phyloP scores from a whole-genome alignment of 2,329 filamentous ascomycete species.

The Amylocarpus encephaloides region DNA sequence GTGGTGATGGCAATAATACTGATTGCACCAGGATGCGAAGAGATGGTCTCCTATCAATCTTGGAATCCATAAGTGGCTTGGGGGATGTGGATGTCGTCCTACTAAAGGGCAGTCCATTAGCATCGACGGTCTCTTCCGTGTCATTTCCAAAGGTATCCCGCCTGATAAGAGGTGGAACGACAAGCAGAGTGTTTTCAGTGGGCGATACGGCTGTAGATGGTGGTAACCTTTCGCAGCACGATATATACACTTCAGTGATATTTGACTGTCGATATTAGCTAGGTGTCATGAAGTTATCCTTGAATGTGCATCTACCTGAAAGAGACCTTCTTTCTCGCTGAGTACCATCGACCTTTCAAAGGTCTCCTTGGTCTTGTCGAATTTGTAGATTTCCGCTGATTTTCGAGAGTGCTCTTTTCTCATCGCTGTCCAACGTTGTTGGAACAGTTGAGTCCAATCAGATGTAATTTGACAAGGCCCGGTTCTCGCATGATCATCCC shows the following conservation, averaged over 20 bases:
- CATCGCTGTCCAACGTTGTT: slow-evolving; percentile 1
- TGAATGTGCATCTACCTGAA: slow-evolving; percentile 1
- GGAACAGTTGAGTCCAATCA: slow-evolving; percentile 6
- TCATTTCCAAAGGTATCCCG: slow-evolving; percentile 6
- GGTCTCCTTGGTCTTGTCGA: slow-evolving; percentile 1
- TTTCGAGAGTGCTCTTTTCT: slow-evolving; percentile 1
- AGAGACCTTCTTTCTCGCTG: slow-evolving; percentile 1
- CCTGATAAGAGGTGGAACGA: neutral
- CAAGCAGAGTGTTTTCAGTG: slow-evolving; percentile 1
- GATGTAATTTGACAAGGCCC: neutral
- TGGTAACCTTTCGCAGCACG: neutral
- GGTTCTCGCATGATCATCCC: slow-evolving; percentile 1
- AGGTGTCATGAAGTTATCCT: neutral
- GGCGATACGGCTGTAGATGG: neutral
- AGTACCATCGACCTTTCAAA: slow-evolving; percentile 1
- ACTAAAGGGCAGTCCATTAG: neutral
- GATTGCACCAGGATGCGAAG: slow-evolving; percentile 6
- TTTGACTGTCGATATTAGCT: neutral
- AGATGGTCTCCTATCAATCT: neutral
- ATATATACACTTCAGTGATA: neutral
- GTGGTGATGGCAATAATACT: slow-evolving; percentile 4
- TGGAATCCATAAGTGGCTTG: neutral
- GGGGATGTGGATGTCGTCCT: neutral
- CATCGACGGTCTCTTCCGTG: neutral
- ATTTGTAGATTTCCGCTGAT: slow-evolving; percentile 1